phyloP scores from a whole-genome alignment of 2,329 filamentous ascomycete species.

The Fusarium pseudocircinatum region DNA sequence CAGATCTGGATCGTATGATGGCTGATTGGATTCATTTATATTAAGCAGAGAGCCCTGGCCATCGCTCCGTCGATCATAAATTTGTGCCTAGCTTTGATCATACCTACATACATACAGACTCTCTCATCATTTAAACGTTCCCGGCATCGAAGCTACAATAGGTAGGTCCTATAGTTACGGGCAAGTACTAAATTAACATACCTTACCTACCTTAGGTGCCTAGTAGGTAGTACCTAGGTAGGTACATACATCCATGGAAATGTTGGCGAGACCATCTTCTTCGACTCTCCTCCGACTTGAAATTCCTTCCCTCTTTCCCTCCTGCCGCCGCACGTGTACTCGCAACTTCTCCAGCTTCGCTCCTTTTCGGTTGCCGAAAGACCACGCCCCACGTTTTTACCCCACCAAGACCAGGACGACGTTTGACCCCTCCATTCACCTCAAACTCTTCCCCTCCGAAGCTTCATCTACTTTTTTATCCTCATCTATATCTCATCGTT shows the following conservation, averaged over 20 bases:
- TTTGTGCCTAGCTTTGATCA: background rate
- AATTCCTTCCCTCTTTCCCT: constrained; percentile 16
- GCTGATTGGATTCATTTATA: background rate
- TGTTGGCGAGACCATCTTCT: constrained; percentile 21
- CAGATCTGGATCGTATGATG: constrained; percentile 24
- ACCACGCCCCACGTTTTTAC: constrained; percentile 35
- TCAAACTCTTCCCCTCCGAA: constrained; percentile 43
- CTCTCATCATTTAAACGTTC: background rate
- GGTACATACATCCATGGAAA: background rate
- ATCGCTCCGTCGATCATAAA: background rate
- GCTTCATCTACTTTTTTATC: constrained; percentile 20
- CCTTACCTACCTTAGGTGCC: no score
- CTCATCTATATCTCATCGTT: constrained; percentile 7
- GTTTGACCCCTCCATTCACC: constrained; percentile 40
- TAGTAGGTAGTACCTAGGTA: no score
- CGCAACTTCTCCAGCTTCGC: constrained; percentile 36
- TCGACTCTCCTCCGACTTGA: constrained; percentile 8
- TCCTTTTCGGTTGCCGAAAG: constrained; percentile 38
- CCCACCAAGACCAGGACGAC: constrained; percentile 35
- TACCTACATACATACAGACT: background rate
- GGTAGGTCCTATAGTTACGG: background rate
- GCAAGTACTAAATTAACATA: background rate
- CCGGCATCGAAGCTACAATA: background rate
- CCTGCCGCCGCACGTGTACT: constrained; percentile 39
- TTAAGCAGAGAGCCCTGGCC: background rate